phyloP scores from a whole-genome alignment of 352 stramenopile genomes.

The Globisporangium sylvaticum region DNA sequence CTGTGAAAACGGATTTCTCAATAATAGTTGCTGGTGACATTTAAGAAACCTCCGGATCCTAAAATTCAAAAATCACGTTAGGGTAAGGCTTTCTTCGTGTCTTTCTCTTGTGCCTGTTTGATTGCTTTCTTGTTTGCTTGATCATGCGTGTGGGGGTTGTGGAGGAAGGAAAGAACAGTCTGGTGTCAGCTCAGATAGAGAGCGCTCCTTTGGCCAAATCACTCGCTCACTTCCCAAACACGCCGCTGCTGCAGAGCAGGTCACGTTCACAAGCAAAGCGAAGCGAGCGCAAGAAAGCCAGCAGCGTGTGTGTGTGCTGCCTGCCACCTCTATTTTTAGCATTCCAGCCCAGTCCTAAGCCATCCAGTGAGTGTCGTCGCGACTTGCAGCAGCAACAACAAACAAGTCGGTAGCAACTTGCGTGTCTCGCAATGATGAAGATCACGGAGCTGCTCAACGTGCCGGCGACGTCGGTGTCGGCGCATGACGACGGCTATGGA shows the following conservation, averaged over 20 bases:
- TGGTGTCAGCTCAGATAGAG: too few species aligned
- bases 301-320: too few species aligned
- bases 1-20: too few species aligned
- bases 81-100: too few species aligned
- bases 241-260: neutral
- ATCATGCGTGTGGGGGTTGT: neutral
- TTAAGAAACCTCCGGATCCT: too few species aligned
- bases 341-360: too few species aligned
- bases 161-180: too few species aligned
- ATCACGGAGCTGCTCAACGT: constrained; percentile 36
- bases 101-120: neutral
- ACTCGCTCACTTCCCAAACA: neutral
- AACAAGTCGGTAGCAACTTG: neutral
- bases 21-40: too few species aligned
- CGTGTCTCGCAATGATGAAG: constrained; percentile 21
- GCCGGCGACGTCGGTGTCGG: neutral
- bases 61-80: too few species aligned
- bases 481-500: neutral
- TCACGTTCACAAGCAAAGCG: neutral
- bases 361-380: neutral
- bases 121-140: neutral
- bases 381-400: neutral
- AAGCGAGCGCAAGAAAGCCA: neutral
- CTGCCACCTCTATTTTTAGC: too few species aligned
- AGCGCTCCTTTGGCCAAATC: too few species aligned